Conservation (phyloP, 108 stramenopile genomes). For the Cyclostephanos invisitatus region DNA sequence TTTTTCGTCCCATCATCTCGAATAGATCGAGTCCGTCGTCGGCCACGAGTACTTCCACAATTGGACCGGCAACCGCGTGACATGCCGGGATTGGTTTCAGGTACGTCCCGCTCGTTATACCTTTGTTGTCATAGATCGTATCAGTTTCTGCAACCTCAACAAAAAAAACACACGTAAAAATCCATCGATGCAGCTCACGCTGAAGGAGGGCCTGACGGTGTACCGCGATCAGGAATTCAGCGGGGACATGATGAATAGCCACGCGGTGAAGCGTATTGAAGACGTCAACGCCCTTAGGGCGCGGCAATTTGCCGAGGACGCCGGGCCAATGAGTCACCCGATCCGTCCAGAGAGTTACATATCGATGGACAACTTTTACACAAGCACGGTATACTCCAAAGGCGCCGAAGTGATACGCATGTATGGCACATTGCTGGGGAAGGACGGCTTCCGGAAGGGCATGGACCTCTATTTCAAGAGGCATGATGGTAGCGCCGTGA, state of each 20-base stretch:
- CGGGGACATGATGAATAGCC: slow-evolving; percentile 89
- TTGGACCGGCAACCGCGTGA: slow-evolving; percentile 97
- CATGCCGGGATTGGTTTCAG: slow-evolving; percentile 98
- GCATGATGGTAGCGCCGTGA: slow-evolving; percentile 96
- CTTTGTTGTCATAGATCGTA: no score
- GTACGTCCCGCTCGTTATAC: neutral
- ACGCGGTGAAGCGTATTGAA: slow-evolving; percentile 94
- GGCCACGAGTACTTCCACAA: slow-evolving; percentile 99
- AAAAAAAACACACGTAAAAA: neutral
- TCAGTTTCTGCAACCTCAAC: neutral
- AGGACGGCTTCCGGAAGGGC: slow-evolving; percentile 95
- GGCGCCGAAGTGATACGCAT: slow-evolving; percentile 96
- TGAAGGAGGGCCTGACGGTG: slow-evolving; percentile 98
- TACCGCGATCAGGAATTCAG: slow-evolving; percentile 94
- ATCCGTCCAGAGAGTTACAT: slow-evolving; percentile 96
- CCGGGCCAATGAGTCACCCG: slow-evolving; percentile 93
- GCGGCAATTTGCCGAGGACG: slow-evolving; percentile 87
- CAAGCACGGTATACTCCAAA: slow-evolving; percentile 87
- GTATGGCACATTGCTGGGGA: slow-evolving; percentile 89
- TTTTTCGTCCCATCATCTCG: slow-evolving; percentile 7
- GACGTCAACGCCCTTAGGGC: slow-evolving; percentile 81
- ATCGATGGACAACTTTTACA: slow-evolving; percentile 95
- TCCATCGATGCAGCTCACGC: slow-evolving; percentile 73
- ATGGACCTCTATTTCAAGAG: slow-evolving; percentile 95
- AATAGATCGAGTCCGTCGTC: slow-evolving; percentile 64